Evolutionary conservation across 495 filamentous ascomycete species (phyloP).

Genomic region (Talaromyces nanjingensis): DNA sequence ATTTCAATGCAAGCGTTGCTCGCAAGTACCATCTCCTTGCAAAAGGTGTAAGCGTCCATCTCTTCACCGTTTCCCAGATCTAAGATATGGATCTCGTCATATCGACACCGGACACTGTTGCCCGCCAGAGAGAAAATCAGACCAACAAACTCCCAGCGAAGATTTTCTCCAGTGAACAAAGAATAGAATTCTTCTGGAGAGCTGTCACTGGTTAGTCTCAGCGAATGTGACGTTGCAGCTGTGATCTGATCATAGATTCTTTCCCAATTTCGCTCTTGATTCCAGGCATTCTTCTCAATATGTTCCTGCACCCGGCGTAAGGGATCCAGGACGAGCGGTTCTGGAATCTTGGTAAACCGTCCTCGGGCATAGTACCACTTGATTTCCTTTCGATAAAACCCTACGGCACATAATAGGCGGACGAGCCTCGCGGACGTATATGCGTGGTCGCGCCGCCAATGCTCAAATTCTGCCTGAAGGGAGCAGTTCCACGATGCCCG

Average conservation of each 20-base stretch:
- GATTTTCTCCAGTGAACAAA: conserved; percentile 32
- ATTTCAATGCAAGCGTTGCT: conserved; percentile 21
- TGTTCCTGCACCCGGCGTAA: conserved; percentile 6
- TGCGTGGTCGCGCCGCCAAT: conserved; percentile 10
- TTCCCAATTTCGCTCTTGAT: not conserved
- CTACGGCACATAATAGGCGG: conserved; percentile 13
- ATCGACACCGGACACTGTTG: conserved; percentile 15
- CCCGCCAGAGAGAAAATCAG: conserved; percentile 36
- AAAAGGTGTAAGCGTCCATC: conserved; percentile 1
- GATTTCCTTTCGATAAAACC: conserved; percentile 10
- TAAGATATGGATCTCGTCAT: conserved; percentile 15
- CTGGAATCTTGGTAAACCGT: conserved; percentile 11
- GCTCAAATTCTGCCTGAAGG: conserved; percentile 6
- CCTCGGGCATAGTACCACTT: conserved; percentile 7
- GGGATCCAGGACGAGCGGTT: conserved; percentile 7
- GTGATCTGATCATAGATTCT: conserved; percentile 1
- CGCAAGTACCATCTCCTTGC: conserved; percentile 13
- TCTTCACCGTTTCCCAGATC: conserved; percentile 6
- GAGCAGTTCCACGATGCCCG: not conserved
- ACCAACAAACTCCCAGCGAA: conserved; percentile 47
- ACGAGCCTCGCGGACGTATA: conserved; percentile 17
- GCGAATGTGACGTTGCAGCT: conserved; percentile 1
- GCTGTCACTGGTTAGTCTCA: conserved; percentile 5
- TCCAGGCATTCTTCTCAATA: conserved; percentile 3
- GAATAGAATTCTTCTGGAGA: conserved; percentile 16